phyloP scores from a whole-genome alignment of 441 rosid species.

The Aquilaria agallochum region DNA sequence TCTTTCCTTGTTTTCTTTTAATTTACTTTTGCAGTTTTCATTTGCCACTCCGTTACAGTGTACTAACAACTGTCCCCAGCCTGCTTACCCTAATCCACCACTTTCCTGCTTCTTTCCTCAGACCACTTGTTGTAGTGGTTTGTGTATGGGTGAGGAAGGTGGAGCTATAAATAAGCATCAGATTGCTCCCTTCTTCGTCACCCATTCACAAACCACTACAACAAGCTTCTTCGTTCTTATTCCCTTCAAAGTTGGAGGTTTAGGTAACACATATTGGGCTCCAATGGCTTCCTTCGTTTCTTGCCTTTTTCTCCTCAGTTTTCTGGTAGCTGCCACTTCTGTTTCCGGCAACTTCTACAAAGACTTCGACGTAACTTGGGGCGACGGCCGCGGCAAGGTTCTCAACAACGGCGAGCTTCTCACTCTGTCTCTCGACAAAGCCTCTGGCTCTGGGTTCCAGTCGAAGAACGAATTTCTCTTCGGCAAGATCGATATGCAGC shows the following conservation, averaged over 20 bases:
- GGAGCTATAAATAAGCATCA: too few species aligned
- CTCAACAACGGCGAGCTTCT: slow-evolving; percentile 33
- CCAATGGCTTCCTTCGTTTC: neutral
- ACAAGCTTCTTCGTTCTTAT: neutral
- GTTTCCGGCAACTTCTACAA: slow-evolving; percentile 19
- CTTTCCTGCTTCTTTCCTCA: too few species aligned
- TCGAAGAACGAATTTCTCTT: slow-evolving; percentile 32
- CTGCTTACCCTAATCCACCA: too few species aligned
- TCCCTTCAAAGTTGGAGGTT: too few species aligned
- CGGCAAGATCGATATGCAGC: slow-evolving; percentile 37
- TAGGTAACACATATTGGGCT: neutral
- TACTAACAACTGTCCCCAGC: too few species aligned
- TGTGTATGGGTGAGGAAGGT: too few species aligned
- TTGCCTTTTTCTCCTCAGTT: slow-evolving; percentile 6
- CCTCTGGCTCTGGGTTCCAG: slow-evolving; percentile 45
- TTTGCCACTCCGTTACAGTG: too few species aligned
- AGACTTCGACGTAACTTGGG: slow-evolving; percentile 45
- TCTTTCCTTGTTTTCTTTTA: too few species aligned
- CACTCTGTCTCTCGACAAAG: slow-evolving; percentile 37
- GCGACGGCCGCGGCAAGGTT: slow-evolving; percentile 31
- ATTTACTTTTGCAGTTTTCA: too few species aligned
- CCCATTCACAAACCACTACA: neutral
- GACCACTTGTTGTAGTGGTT: too few species aligned
- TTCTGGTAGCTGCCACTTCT: slow-evolving; percentile 8
- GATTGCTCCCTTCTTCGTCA: too few species aligned